phyloP scores from a whole-genome alignment of 2,329 filamentous ascomycete genomes.

The Metarhizium sp. region DNA sequence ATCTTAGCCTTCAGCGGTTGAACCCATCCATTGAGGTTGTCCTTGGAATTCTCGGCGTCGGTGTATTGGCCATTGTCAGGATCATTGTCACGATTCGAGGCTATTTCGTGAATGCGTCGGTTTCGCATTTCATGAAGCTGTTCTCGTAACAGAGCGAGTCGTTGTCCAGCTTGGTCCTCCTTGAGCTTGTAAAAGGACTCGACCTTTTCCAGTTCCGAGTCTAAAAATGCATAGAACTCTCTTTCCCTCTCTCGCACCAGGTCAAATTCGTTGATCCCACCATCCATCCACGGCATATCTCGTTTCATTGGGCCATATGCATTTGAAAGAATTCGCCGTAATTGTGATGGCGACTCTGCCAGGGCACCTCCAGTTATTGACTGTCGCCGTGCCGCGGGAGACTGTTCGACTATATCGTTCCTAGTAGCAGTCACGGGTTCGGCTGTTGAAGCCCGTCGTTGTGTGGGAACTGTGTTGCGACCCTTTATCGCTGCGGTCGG shows the following conservation, averaged over 20 bases:
- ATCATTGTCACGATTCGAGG: slow-evolving; percentile 29
- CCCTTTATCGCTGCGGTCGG: slow-evolving; percentile 10
- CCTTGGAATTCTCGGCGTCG: slow-evolving; percentile 16
- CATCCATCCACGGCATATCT: slow-evolving; percentile 25
- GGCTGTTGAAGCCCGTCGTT: slow-evolving; percentile 27
- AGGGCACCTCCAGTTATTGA: slow-evolving; percentile 1
- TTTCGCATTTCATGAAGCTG: slow-evolving; percentile 93
- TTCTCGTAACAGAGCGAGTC: slow-evolving; percentile 61
- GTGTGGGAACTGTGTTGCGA: slow-evolving; percentile 17
- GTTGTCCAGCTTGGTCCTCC: slow-evolving; percentile 71
- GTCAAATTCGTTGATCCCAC: slow-evolving; percentile 37
- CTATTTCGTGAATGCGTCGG: slow-evolving; percentile 64
- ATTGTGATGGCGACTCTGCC: slow-evolving; percentile 18
- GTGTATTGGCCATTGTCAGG: slow-evolving; percentile 12
- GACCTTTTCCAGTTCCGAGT: slow-evolving; percentile 80
- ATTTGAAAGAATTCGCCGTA: slow-evolving; percentile 27
- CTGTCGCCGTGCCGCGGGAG: slow-evolving; percentile 8
- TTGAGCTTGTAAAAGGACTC: slow-evolving; percentile 83
- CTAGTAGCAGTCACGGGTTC: slow-evolving; percentile 12
- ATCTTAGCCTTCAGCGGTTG: slow-evolving; percentile 45
- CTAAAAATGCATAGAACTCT: slow-evolving; percentile 84
- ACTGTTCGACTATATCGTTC: neutral
- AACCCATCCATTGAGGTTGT: slow-evolving; percentile 32
- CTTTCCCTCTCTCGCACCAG: slow-evolving; percentile 63
- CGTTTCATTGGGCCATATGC: slow-evolving; percentile 7